Conservation (phyloP, 139 green algal genomes). For the Tetratostichococcus sp. region DNA sequence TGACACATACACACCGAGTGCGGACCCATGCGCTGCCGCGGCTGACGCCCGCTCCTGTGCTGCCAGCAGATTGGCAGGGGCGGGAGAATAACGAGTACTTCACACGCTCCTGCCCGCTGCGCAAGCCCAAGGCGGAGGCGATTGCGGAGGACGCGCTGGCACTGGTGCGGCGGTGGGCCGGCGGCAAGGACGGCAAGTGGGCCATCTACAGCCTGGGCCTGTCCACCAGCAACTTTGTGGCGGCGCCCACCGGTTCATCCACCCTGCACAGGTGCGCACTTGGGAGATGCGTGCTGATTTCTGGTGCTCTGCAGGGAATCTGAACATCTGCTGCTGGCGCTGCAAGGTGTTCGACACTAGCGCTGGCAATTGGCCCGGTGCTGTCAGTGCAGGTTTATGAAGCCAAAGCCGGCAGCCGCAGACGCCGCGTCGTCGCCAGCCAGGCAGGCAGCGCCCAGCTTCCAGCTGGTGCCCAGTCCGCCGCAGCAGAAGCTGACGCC, state of each 20-base stretch:
- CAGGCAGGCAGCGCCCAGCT: not conserved
- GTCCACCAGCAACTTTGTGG: slow-evolving; percentile 40
- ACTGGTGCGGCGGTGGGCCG: slow-evolving; percentile 41
- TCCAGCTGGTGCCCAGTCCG: not conserved
- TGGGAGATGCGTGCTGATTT: slow-evolving; percentile 31
- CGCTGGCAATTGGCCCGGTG: no score
- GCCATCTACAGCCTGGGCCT: slow-evolving; percentile 39
- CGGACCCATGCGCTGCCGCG: no score
- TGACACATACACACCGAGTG: no score
- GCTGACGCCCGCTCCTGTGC: not conserved
- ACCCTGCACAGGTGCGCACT: slow-evolving; percentile 25
- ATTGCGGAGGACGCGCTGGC: slow-evolving; percentile 55
- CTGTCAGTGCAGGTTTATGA: slow-evolving; percentile 28
- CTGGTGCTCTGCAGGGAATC: no score
- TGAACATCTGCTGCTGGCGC: no score
- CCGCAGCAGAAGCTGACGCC: not conserved
- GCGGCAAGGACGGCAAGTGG: slow-evolving; percentile 29
- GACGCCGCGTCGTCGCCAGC: not conserved
- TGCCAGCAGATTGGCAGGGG: slow-evolving; percentile 9
- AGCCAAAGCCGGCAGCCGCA: not conserved
- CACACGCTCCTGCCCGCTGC: slow-evolving; percentile 39
- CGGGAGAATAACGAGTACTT: slow-evolving; percentile 1
- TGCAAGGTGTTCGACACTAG: no score
- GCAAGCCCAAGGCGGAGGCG: slow-evolving; percentile 18
- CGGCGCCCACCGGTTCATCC: slow-evolving; percentile 39